phyloP scores from a whole-genome alignment of 805 yeast species.

The Saccharomycopsis selenospora region DNA sequence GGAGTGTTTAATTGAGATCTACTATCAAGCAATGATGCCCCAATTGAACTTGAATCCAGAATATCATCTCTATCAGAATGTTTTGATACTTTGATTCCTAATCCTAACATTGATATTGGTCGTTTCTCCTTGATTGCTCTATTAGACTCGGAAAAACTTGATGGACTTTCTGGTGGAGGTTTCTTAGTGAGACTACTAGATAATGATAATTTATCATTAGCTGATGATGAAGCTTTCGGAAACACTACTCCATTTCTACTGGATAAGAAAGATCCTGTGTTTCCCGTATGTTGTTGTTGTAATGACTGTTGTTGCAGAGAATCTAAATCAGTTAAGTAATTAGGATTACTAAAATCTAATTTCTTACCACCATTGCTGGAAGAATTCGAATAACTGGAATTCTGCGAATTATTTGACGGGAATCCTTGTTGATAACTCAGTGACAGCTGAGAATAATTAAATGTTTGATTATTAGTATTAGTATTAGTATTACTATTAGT shows the following conservation, averaged over 20 bases:
- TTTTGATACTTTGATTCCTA: constrained; percentile 1
- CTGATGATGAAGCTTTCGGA: not conserved
- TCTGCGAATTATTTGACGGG: too few relatives aligned
- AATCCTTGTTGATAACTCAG: not conserved
- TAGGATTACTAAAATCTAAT: too few relatives aligned
- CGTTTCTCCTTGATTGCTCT: not conserved
- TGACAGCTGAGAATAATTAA: too few relatives aligned
- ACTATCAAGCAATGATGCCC: not conserved
- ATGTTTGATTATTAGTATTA: not conserved
- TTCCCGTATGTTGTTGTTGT: too few relatives aligned
- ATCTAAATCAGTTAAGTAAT: too few relatives aligned
- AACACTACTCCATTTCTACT: not conserved
- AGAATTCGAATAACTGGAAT: too few relatives aligned
- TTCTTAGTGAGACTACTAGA: too few relatives aligned
- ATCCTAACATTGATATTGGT: not conserved
- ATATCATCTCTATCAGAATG: not conserved
- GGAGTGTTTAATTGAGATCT: not conserved
- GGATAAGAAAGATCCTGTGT: too few relatives aligned
- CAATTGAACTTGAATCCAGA: not conserved
- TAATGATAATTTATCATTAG: too few relatives aligned
- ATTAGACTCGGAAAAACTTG: not conserved
- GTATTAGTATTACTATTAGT: not conserved
- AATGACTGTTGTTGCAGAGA: too few relatives aligned
- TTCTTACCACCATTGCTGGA: too few relatives aligned
- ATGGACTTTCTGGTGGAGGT: not conserved